A percentile compares a stretch with the other conserved stretches of the same genome.
Conservation (phyloP, 345 rosid genomes). For the Brassica incana region DNA sequence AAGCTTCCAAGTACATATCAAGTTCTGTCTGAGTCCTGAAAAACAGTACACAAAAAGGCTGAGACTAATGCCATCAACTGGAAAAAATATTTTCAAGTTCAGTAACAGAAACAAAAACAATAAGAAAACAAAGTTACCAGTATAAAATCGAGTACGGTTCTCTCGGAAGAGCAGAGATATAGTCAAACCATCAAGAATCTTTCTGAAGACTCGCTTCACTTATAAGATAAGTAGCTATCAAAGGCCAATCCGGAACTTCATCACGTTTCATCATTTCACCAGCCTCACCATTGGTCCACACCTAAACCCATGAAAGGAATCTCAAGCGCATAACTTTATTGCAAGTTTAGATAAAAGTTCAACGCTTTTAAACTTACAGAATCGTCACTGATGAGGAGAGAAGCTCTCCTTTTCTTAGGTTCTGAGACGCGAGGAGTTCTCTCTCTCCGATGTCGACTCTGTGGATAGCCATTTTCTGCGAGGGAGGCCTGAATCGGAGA, state of each 20-base stretch:
- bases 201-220: slow-evolving; percentile 80
- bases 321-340: no score
- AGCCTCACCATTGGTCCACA: no score
- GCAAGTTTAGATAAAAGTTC: no score
- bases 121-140: slow-evolving; percentile 51
- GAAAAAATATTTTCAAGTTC: not conserved
- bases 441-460: slow-evolving; percentile 79
- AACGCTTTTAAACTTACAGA: slow-evolving; percentile 51
- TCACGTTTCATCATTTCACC: slow-evolving; percentile 62
- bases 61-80: slow-evolving; percentile 52
- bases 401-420: no score
- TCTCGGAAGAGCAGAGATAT: slow-evolving; percentile 79
- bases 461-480: slow-evolving; percentile 46
- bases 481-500: slow-evolving; percentile 79
- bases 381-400: slow-evolving; percentile 49
- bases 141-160: slow-evolving; percentile 93
- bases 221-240: slow-evolving; percentile 78
- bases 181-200: slow-evolving; percentile 81
- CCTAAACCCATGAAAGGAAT: no score
- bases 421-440: slow-evolving; percentile 35
- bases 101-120: not conserved
- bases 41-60: slow-evolving; percentile 43
- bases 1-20: slow-evolving; percentile 95
- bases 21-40: slow-evolving; percentile 86
- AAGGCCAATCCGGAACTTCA: slow-evolving; percentile 95